Base-by-base conservation (phyloP, 257 asterid genomes). In the Solanum virginianum region DNA sequence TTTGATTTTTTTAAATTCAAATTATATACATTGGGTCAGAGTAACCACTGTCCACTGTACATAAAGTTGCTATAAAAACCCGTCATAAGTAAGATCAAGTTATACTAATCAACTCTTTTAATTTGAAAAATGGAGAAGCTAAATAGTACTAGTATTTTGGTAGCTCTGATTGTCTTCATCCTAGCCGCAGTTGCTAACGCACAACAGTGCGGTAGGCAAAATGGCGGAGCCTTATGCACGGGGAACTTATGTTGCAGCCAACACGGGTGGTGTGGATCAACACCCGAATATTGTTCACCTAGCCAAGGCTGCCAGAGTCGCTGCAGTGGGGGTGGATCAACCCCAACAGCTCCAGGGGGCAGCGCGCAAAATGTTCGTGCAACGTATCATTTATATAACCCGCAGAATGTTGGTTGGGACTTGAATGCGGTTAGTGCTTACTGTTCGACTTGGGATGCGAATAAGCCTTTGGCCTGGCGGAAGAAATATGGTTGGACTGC, bases 401-500 rank as follows among this genome's bases (percentile, higher is more conserved):
- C 91, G 0, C 84, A 80, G 39, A 72, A 87, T 54, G 80, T 56
- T n/a, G 79, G 81, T 6, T 89, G 91, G 91, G 80, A 87, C 20
- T 24, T 85, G 18, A 79, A 55, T 17, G 56, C 84, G 0, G 91
- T 72, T 0, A 83, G 88, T 24, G 91, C 85, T 0, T 89, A 79
- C 47, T 87, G 91, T 17, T 32, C 91, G 9, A 89, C 91, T 3
- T 89, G 91, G 89, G 88, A 87, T 83, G 91, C 88, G 12, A 86
- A 83, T 55, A 65, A 80, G 24, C 88, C 89, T 15, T 74, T 53
- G 0, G 17, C 66, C 1, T 89, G 88, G 89, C 15, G 89, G 83
- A 36, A 20, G 0, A 83, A 71, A 5, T 89, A 87, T 71, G 88
- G 87, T 0, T 89, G 89, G 91, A 89, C 89, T 41, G 91, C 91